Conservation (phyloP, 2,329 filamentous ascomycete genomes). For the Nigrospora oryzae region DNA sequence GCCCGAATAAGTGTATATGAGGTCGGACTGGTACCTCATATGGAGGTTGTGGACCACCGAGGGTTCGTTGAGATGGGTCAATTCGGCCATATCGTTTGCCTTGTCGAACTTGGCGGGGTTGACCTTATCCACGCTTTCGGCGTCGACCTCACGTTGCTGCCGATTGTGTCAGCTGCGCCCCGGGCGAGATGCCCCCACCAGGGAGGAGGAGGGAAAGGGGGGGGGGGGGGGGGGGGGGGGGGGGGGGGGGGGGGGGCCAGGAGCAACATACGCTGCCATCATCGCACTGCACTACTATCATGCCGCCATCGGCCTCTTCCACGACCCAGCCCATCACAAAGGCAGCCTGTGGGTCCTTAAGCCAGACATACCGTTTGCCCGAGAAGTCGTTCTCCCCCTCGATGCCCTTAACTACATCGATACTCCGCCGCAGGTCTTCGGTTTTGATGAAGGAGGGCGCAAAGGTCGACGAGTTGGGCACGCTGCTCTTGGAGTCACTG, state of each 20-base stretch:
- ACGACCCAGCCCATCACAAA: slow-evolving; percentile 92
- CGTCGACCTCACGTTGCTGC: slow-evolving; percentile 78
- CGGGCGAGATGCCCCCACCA: no score
- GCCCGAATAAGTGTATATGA: slow-evolving; percentile 98
- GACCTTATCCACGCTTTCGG: slow-evolving; percentile 92
- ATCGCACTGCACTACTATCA: slow-evolving; percentile 82
- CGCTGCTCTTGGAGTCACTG: slow-evolving; percentile 56
- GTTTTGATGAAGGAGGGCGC: slow-evolving; percentile 93
- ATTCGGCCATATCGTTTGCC: slow-evolving; percentile 96
- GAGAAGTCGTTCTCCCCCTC: slow-evolving; percentile 99
- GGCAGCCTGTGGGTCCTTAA: slow-evolving; percentile 76
- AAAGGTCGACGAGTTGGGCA: slow-evolving; percentile 70
- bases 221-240: not conserved
- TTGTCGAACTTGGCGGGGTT: slow-evolving; percentile 99
- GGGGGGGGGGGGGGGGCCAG: not conserved
- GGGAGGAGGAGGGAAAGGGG: no score
- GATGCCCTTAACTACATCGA: slow-evolving; percentile 59
- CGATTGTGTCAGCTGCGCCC: not conserved
- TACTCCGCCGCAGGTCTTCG: slow-evolving; percentile 58
- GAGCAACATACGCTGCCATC: slow-evolving; percentile 68
- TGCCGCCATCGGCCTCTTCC: slow-evolving; percentile 63
- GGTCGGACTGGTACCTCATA: slow-evolving; percentile 86
- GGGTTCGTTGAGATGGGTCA: slow-evolving; percentile 95
- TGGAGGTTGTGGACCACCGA: slow-evolving; percentile 97
- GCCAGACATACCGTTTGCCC: slow-evolving; percentile 96